Evolutionary conservation across 805 yeast genomes (phyloP), one percentile per base, ranked within the genome.

Genomic region (Naumovozyma baii): DNA sequence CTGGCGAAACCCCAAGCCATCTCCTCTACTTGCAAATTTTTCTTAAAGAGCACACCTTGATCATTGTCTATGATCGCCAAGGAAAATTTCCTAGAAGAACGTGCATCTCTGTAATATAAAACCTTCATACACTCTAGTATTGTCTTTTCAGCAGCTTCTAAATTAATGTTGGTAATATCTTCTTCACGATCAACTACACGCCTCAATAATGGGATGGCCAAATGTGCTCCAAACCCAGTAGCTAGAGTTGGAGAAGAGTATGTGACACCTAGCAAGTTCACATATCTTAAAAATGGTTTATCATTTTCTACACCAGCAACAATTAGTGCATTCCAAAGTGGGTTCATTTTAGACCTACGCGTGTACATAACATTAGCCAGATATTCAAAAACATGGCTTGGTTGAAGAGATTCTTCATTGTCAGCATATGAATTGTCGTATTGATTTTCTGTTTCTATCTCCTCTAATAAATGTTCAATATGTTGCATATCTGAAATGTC

Each of bases 211-310:
- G 99, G 99, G 33, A 87, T 66, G 3, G 98, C 99, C 62, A 92
- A 71, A 62, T 92, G 88, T 9, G 94, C 82, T 43, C 98, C 99
- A 60, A 87, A 90, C 1, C 99, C 99, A 3, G 97, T 88, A 34
- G 96, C 96, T 41, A 92, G 67, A 2, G 94, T 72, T 22, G 95
- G 92, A 0, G 97, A 73, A 3, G 84, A 72, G 62, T 84, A 92
- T 2, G 95, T 74, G 19, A 87, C 95, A 37, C 99, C 99, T 44
- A 88, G 72, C 44, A 92, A 68, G 61, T 92, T 96, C 34, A 87
- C 94, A 57, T 84, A 88, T 49, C 80, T 78, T 55, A 92, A 70
- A 52, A 83, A 83, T 34, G 92, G 86, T 49, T 74, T 70, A 35
- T 67, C 71, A 31, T 78, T 78, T 47, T 83, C 82, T 50, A 82